These are phyloP conservation scores for Athelia psychrophila DNA, from an alignment of 1,284 basidiomycete genomes.

Conservation along the genomic window DNA sequence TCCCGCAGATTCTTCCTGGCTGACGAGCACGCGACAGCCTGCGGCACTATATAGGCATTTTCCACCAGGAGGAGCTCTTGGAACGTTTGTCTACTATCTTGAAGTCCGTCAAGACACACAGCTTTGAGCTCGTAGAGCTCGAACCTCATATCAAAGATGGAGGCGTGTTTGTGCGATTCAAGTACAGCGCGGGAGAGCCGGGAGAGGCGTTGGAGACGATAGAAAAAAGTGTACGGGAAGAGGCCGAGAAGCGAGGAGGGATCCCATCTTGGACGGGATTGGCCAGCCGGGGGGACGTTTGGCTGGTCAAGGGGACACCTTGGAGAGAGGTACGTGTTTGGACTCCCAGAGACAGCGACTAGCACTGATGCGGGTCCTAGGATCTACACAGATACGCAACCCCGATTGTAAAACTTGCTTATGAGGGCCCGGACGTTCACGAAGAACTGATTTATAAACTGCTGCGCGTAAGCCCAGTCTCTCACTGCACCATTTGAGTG, in stretches of 20 bases:
- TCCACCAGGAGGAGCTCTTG: slow-evolving; percentile 55
- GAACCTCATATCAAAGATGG: slow-evolving; percentile 76
- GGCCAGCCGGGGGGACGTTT: slow-evolving; percentile 49
- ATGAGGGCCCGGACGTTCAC: slow-evolving; percentile 82
- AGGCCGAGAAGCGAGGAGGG: slow-evolving; percentile 45
- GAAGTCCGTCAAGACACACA: slow-evolving; percentile 45
- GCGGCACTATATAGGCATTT: slow-evolving; percentile 57
- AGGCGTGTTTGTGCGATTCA: slow-evolving; percentile 84
- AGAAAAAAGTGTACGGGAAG: slow-evolving; percentile 41
- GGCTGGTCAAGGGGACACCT: slow-evolving; percentile 81
- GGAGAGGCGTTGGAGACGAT: slow-evolving; percentile 47
- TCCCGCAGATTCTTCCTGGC: slow-evolving; percentile 6
- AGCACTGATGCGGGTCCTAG: slow-evolving; percentile 36
- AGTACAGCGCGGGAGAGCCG: slow-evolving; percentile 45
- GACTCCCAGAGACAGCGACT: background rate
- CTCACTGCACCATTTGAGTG: slow-evolving; percentile 2
- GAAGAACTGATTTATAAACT: slow-evolving; percentile 76
- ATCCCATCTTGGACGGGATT: slow-evolving; percentile 65
- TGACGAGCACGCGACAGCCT: slow-evolving; percentile 36
- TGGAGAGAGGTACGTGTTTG: slow-evolving; percentile 71
- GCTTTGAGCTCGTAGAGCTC: slow-evolving; percentile 55
- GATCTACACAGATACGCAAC: slow-evolving; percentile 86
- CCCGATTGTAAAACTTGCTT: slow-evolving; percentile 69
- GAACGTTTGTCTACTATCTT: slow-evolving; percentile 45
- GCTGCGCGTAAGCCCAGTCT: slow-evolving; percentile 52